Conservation (phyloP, 2,329 filamentous ascomycete species). For the Aspergillus sp. region DNA sequence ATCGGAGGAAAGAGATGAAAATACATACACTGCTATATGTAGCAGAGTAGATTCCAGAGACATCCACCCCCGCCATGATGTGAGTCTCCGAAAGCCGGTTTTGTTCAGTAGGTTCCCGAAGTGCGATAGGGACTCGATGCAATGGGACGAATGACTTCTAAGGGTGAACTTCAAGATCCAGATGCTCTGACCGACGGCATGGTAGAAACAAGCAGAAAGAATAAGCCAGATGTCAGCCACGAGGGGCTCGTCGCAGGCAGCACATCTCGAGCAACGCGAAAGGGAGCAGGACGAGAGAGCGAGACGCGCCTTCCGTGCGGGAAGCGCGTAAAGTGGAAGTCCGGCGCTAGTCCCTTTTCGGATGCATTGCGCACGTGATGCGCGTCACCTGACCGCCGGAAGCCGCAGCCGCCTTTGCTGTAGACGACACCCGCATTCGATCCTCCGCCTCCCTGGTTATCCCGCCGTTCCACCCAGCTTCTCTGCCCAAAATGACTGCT, state of each 20-base stretch:
- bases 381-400: constrained; percentile 16
- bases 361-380: constrained; percentile 12
- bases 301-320: constrained; percentile 21
- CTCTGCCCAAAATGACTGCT: constrained; percentile 35
- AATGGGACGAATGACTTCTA: no score
- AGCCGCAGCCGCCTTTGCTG: constrained; percentile 19
- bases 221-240: constrained; percentile 17
- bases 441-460: constrained; percentile 11
- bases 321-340: constrained; percentile 32
- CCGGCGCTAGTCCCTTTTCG: constrained; percentile 16
- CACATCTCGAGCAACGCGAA: constrained; percentile 19
- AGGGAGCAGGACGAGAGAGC: constrained; percentile 12
- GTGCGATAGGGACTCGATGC: constrained; percentile 13
- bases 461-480: constrained; percentile 7
- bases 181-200: constrained; percentile 9
- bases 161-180: no score
- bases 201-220: constrained; percentile 5
- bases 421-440: constrained; percentile 18
- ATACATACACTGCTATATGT: constrained; percentile 47
- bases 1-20: constrained; percentile 2
- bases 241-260: constrained; percentile 20
- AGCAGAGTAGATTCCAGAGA: constrained; percentile 50
- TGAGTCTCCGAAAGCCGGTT: constrained; percentile 12
- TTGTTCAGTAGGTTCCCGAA: constrained; percentile 15
- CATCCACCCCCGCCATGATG: constrained; percentile 27